A percentile compares a stretch with the other conserved stretches of the same genome.
phyloP scores from a whole-genome alignment of 805 yeast genomes.

The Candida adriatica region DNA sequence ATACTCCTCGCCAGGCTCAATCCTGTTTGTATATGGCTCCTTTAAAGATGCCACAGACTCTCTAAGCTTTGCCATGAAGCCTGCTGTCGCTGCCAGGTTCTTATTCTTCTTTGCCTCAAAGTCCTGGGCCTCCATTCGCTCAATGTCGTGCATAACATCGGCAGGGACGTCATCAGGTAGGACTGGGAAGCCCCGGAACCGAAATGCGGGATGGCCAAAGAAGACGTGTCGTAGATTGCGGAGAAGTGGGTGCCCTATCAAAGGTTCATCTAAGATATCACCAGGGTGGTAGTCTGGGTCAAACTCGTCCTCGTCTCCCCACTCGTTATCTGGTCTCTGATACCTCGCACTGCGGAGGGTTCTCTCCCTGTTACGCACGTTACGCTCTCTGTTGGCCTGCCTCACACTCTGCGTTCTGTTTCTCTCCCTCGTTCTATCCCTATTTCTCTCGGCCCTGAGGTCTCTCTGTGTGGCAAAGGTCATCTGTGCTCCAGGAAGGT shows the following conservation, averaged over 20 bases:
- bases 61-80: background rate
- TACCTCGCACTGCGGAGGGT: no score
- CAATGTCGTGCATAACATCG: background rate
- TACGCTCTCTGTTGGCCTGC: no score
- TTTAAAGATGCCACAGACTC: constrained; percentile 1
- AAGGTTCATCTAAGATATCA: background rate
- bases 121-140: background rate
- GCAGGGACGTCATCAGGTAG: background rate
- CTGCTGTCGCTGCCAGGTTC: background rate
- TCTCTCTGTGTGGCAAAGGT: no score
- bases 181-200: background rate
- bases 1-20: constrained; percentile 31
- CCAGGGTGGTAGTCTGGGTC: background rate
- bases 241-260: background rate
- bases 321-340: no score
- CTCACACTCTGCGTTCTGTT: no score
- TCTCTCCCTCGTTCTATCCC: no score
- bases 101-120: background rate
- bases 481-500: no score
- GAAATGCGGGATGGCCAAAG: background rate
- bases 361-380: no score
- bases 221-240: background rate
- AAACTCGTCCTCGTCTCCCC: background rate
- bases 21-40: constrained; percentile 19
- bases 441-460: no score